Percentiles rank a stretch among this genome's conserved stretches.
These are phyloP conservation scores for Serpula lacrymans DNA, from an alignment of 768 basidiomycete species.

Conservation along the genomic window DNA sequence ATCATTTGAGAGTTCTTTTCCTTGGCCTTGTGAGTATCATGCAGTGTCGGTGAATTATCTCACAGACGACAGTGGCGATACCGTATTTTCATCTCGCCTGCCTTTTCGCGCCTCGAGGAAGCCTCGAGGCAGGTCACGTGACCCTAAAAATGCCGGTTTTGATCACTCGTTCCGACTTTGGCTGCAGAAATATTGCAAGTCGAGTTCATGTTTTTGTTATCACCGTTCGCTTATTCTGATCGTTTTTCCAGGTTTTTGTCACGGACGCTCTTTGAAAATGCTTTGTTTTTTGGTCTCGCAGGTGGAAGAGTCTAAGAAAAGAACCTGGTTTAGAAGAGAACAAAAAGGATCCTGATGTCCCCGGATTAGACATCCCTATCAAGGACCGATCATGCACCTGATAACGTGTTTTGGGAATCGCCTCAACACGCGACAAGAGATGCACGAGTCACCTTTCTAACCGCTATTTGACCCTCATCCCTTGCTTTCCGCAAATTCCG, in stretches of 20 bases:
- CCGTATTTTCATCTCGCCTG: no score
- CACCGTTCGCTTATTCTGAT: constrained; percentile 10
- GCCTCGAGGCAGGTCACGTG: constrained; percentile 15
- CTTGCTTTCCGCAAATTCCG: constrained; percentile 3
- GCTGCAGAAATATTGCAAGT: not conserved
- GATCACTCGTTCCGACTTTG: not conserved
- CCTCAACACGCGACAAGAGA: constrained; percentile 23
- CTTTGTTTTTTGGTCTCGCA: no score
- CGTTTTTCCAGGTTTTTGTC: no score
- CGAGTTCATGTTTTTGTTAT: constrained; percentile 7
- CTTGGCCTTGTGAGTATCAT: no score
- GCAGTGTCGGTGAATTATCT: no score
- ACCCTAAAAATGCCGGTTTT: constrained; percentile 2
- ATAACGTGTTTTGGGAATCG: constrained; percentile 24
- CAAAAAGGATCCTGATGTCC: not conserved
- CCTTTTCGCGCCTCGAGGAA: constrained; percentile 25
- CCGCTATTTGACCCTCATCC: constrained; percentile 16
- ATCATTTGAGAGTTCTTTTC: no score
- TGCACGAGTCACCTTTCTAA: constrained; percentile 22
- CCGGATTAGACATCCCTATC: constrained; percentile 25
- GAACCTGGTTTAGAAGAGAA: not conserved
- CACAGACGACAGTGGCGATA: no score
- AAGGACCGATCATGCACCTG: constrained; percentile 26
- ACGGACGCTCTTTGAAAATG: no score
- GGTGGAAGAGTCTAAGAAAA: no score